phyloP scores from a whole-genome alignment of 768 basidiomycete species.

The Lyophyllum decastes region DNA sequence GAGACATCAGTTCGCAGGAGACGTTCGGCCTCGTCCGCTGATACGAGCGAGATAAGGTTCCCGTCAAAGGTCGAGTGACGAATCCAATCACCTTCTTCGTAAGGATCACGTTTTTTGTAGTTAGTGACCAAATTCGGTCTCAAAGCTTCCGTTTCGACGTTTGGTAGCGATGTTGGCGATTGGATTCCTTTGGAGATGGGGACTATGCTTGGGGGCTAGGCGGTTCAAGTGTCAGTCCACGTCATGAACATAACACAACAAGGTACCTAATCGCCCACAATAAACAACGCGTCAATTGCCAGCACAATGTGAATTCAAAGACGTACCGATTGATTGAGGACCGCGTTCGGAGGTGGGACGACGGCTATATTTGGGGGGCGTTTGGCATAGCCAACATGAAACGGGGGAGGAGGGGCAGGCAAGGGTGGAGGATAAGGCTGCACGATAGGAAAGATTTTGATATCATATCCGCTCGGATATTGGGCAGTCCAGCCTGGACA shows the following conservation, averaged over 20 bases:
- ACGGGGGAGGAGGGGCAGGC: conserved; percentile 20
- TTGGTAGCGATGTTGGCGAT: neutral
- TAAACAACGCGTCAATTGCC: neutral
- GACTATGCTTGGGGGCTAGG: neutral
- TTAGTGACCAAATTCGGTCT: neutral
- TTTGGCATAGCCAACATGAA: conserved; percentile 19
- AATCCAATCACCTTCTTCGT: conserved; percentile 16
- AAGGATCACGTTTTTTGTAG: conserved; percentile 18
- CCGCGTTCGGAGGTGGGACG: neutral
- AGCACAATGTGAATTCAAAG: neutral
- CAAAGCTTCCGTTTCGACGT: neutral
- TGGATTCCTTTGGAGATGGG: neutral
- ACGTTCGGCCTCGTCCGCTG: conserved; percentile 14
- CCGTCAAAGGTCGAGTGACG: neutral
- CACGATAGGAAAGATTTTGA: conserved; percentile 24
- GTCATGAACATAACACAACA: neutral
- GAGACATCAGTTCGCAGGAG: neutral
- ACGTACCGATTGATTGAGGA: neutral
- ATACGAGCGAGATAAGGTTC: neutral
- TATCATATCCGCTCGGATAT: conserved; percentile 10
- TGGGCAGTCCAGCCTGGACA: conserved; percentile 18
- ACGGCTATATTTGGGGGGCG: conserved; percentile 6
- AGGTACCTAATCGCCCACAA: neutral
- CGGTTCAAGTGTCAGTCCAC: neutral
- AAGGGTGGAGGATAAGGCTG: conserved; percentile 25